phyloP scores from a whole-genome alignment of 805 yeast species.

The Lachancea cidri region DNA sequence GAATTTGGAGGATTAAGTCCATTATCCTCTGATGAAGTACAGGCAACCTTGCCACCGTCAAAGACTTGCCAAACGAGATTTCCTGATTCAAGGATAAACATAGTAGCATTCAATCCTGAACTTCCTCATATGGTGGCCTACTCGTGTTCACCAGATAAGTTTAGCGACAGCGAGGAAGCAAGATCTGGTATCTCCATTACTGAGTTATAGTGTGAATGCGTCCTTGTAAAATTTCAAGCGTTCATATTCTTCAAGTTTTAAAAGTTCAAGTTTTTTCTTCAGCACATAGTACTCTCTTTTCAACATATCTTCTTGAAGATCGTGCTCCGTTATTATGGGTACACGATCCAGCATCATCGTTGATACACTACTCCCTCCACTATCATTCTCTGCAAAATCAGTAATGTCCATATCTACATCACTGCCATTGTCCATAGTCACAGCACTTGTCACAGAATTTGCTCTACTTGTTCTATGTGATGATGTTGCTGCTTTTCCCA shows the following conservation, averaged over 20 bases:
- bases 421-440: conserved; percentile 17
- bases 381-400: conserved; percentile 20
- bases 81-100: conserved; percentile 13
- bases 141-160: conserved; percentile 25
- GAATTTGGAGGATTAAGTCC: conserved; percentile 28
- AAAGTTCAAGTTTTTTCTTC: conserved; percentile 15
- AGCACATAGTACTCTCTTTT: conserved; percentile 14
- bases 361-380: conserved; percentile 24
- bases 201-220: conserved; percentile 21
- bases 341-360: conserved; percentile 13
- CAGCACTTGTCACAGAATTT: conserved; percentile 16
- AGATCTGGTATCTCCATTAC: conserved; percentile 9
- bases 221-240: conserved; percentile 24
- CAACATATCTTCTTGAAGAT: conserved; percentile 14
- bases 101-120: conserved; percentile 16
- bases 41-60: neutral
- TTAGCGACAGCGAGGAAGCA: conserved; percentile 1
- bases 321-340: neutral
- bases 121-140: conserved; percentile 14
- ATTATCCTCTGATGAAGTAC: neutral
- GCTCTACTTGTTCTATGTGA: conserved; percentile 11
- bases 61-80: neutral
- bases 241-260: conserved; percentile 23
- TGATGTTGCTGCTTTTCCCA: neutral
- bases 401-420: conserved; percentile 26